These are phyloP conservation scores for Arthromyces matolae DNA, from an alignment of 768 basidiomycete genomes.

Conservation along the genomic window DNA sequence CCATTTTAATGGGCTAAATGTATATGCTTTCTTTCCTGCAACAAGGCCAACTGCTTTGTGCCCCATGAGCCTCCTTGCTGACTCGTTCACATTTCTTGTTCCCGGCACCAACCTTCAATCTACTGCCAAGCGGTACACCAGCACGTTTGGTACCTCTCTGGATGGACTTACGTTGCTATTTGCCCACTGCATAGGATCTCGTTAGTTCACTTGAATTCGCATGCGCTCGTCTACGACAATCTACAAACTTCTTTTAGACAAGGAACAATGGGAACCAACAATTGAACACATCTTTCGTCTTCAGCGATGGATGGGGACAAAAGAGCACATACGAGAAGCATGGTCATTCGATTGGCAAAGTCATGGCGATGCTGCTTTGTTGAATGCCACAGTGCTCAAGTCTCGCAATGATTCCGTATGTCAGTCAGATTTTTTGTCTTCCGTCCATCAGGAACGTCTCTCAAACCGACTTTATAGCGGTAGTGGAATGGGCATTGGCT, in stretches of 20 bases:
- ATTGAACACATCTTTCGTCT: slow-evolving; percentile 25
- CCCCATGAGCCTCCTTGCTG: slow-evolving; percentile 4
- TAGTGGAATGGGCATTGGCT: slow-evolving; percentile 22
- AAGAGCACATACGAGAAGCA: slow-evolving; percentile 31
- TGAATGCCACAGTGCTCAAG: slow-evolving; percentile 27
- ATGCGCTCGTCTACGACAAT: background rate
- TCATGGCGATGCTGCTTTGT: slow-evolving; percentile 33
- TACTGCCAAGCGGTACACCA: slow-evolving; percentile 15
- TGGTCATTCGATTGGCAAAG: slow-evolving; percentile 40
- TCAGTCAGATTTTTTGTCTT: slow-evolving; percentile 6
- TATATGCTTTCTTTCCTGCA: background rate
- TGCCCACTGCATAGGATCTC: slow-evolving; percentile 16
- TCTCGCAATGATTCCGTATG: slow-evolving; percentile 21
- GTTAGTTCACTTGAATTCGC: slow-evolving; percentile 5
- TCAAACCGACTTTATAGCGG: slow-evolving; percentile 12
- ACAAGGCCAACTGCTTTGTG: background rate
- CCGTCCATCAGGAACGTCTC: background rate
- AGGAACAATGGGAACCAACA: slow-evolving; percentile 37
- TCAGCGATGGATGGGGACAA: slow-evolving; percentile 17
- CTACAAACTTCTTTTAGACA: slow-evolving; percentile 21
- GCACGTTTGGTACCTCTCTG: background rate
- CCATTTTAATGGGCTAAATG: background rate
- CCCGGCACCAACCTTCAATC: slow-evolving; percentile 10
- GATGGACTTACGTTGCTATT: slow-evolving; percentile 16
- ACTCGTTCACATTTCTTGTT: slow-evolving; percentile 4